Conservation (phyloP, 2,329 filamentous ascomycete genomes). For the Cytospora chrysosperma region DNA sequence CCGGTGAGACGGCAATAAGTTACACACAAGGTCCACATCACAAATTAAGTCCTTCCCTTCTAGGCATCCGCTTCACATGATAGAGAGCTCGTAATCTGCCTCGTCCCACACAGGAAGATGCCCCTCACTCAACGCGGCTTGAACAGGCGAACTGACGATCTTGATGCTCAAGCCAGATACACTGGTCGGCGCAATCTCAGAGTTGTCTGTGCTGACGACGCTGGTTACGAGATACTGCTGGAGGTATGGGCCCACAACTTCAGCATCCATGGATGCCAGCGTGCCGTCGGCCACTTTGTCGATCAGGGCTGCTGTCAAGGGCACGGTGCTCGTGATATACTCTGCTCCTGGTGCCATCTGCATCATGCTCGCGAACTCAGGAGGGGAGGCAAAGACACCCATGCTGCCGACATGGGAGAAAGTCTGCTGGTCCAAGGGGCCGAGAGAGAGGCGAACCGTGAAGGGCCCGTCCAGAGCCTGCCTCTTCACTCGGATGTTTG, state of each 20-base stretch:
- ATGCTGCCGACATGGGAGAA: slow-evolving; percentile 58
- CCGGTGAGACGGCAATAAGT: neutral
- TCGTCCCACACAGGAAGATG: slow-evolving; percentile 41
- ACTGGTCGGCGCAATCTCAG: slow-evolving; percentile 28
- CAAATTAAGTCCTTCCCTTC: no score
- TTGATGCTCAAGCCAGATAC: slow-evolving; percentile 38
- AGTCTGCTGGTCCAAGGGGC: slow-evolving; percentile 36
- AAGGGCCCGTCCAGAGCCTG: slow-evolving; percentile 62
- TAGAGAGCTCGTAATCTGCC: slow-evolving; percentile 15
- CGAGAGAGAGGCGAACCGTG: slow-evolving; percentile 68
- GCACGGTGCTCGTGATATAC: slow-evolving; percentile 49
- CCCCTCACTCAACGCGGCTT: slow-evolving; percentile 33
- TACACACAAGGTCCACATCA: neutral
- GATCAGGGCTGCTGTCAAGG: slow-evolving; percentile 50
- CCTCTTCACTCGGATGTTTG: slow-evolving; percentile 63
- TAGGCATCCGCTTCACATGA: slow-evolving; percentile 6
- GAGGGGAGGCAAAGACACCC: slow-evolving; percentile 49
- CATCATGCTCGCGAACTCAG: slow-evolving; percentile 23
- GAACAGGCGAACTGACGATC: slow-evolving; percentile 40
- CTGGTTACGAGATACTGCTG: slow-evolving; percentile 37
- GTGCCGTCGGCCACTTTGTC: slow-evolving; percentile 39
- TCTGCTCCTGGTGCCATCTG: slow-evolving; percentile 37
- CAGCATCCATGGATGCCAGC: slow-evolving; percentile 39
- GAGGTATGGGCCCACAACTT: slow-evolving; percentile 43
- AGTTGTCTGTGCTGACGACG: slow-evolving; percentile 33